Percentiles rank a stretch among this genome's conserved stretches.
These are phyloP conservation scores for Tylopilus sp. DNA, from an alignment of 768 basidiomycete genomes.

Conservation along the genomic window DNA sequence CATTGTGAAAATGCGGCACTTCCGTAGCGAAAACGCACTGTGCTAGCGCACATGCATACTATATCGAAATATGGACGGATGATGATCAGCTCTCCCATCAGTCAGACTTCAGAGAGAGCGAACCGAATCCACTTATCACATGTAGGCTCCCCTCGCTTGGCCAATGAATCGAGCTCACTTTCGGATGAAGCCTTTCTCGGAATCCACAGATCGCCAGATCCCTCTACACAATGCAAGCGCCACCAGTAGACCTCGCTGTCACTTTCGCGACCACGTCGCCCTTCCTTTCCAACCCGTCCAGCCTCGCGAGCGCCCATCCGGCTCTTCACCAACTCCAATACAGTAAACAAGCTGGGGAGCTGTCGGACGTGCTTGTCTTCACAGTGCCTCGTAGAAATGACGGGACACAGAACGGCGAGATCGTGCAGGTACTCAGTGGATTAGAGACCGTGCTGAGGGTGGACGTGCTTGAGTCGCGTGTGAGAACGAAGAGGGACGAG, in stretches of 20 bases:
- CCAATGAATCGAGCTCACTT: neutral
- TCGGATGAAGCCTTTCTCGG: neutral
- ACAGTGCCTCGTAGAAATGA: slow-evolving; percentile 5
- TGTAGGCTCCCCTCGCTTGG: neutral
- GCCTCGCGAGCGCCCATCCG: slow-evolving; percentile 19
- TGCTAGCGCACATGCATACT: no score
- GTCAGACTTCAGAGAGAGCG: neutral
- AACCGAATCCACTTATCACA: neutral
- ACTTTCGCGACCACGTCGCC: slow-evolving; percentile 27
- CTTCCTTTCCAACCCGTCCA: slow-evolving; percentile 22
- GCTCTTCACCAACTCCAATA: slow-evolving; percentile 23
- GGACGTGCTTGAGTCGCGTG: slow-evolving; percentile 21
- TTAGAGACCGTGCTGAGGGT: slow-evolving; percentile 21
- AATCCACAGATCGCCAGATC: no score
- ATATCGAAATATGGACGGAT: no score
- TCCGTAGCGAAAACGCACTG: no score
- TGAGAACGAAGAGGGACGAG: slow-evolving; percentile 26
- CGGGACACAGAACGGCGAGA: slow-evolving; percentile 2
- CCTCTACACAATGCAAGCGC: slow-evolving; percentile 9
- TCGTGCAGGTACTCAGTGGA: slow-evolving; percentile 14
- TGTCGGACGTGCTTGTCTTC: slow-evolving; percentile 23
- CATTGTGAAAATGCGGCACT: no score
- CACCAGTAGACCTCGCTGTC: slow-evolving; percentile 25
- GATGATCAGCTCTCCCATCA: no score
- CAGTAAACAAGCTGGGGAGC: slow-evolving; percentile 16